A percentile compares a stretch with the other conserved stretches of the same genome.
These are phyloP conservation scores for Solanum pinnatisectum DNA, from an alignment of 257 asterid genomes.

Conservation along the genomic window DNA sequence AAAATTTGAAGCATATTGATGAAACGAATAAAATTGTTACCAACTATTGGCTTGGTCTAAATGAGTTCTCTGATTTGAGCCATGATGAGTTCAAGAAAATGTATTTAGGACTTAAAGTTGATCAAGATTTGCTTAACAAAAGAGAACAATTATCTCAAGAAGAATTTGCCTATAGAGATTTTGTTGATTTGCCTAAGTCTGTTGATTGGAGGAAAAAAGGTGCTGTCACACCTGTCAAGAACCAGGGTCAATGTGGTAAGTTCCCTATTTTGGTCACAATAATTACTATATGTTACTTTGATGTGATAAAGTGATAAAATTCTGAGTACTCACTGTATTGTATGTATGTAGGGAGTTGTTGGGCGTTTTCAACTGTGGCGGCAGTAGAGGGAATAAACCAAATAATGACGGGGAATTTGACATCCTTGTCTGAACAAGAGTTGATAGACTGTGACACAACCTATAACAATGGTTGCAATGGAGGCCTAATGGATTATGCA, in stretches of 20 bases:
- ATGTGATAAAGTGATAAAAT: background rate
- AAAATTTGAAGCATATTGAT: constrained; percentile 51
- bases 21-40: constrained; percentile 42
- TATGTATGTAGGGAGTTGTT: background rate
- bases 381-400: constrained; percentile 15
- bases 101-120: constrained; percentile 44
- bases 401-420: constrained; percentile 6
- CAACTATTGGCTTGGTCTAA: constrained; percentile 61
- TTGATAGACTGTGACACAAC: constrained; percentile 30
- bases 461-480: constrained; percentile 28
- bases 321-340: too few species aligned
- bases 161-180: constrained; percentile 28
- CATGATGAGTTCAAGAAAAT: constrained; percentile 53
- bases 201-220: constrained; percentile 67
- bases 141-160: constrained; percentile 14
- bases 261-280: background rate
- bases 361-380: constrained; percentile 11
- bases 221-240: constrained; percentile 55
- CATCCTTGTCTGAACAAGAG: constrained; percentile 30
- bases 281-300: background rate
- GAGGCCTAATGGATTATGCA: constrained; percentile 36
- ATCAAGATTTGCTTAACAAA: background rate
- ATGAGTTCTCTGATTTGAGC: constrained; percentile 55
- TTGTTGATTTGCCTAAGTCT: constrained; percentile 35
- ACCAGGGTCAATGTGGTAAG: constrained; percentile 60